Conservation (phyloP, 129 eudicot species). For the carrot (Daucus carota) region DNA sequence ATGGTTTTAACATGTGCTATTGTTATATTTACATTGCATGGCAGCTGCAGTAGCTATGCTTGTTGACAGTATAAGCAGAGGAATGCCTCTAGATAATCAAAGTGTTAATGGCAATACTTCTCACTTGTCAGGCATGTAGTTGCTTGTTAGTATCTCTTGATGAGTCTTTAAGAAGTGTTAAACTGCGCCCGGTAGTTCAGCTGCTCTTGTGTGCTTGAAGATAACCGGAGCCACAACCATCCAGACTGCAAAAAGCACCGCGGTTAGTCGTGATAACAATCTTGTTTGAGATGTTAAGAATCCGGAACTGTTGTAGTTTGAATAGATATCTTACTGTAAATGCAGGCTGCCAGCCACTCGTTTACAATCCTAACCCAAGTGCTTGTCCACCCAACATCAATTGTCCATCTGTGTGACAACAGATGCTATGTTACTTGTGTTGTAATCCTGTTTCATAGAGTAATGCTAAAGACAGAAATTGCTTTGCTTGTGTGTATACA, state of each 20-base stretch:
- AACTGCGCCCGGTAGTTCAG: slow-evolving; percentile 26
- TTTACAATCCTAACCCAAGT: slow-evolving; percentile 86
- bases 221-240: slow-evolving; percentile 73
- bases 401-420: slow-evolving; percentile 54
- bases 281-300: neutral
- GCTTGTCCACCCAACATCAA: slow-evolving; percentile 92
- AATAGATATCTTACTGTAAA: slow-evolving; percentile 51
- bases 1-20: neutral
- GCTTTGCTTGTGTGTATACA: no score
- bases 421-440: no score
- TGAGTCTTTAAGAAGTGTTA: neutral
- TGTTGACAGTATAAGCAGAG: neutral
- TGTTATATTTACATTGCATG: neutral
- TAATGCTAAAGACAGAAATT: no score
- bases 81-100: neutral
- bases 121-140: neutral
- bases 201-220: slow-evolving; percentile 48
- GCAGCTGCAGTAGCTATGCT: neutral
- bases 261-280: neutral
- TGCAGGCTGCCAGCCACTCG: slow-evolving; percentile 81
- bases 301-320: neutral
- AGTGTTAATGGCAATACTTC: neutral
- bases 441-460: no score
- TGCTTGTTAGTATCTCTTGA: neutral
- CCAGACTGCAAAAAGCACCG: slow-evolving; percentile 45